Conservation (phyloP, 352 stramenopile genomes). For the Globisporangium canariense region DNA sequence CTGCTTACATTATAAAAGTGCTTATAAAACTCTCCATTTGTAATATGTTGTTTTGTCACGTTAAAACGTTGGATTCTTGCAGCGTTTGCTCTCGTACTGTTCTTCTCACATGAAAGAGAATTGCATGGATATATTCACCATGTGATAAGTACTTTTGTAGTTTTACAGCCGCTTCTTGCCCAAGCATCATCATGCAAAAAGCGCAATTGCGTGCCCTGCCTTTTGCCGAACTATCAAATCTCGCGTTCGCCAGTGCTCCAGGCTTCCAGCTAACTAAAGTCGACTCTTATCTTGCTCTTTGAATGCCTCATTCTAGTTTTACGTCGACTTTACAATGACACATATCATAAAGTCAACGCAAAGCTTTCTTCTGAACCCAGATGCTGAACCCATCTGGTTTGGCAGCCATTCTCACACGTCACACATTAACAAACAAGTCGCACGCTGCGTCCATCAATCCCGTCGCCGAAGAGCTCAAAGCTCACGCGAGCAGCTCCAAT, state of each 20-base stretch:
- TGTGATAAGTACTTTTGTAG: no score
- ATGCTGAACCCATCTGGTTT: background rate
- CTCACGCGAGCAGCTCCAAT: background rate
- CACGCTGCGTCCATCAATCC: background rate
- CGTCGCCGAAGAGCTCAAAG: background rate
- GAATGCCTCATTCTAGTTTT: background rate
- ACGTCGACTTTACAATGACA: background rate
- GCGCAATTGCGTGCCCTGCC: background rate
- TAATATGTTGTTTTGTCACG: no score
- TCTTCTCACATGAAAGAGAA: no score
- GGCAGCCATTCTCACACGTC: background rate
- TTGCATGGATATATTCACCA: no score
- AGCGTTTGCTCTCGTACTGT: no score
- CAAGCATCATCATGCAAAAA: no score
- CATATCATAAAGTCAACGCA: background rate
- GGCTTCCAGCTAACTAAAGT: background rate
- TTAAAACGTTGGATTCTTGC: no score
- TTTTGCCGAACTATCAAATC: background rate
- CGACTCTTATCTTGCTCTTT: background rate
- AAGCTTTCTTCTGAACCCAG: background rate
- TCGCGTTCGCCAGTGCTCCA: background rate
- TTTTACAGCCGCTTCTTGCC: no score
- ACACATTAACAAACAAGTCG: background rate
- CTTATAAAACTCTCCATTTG: no score
- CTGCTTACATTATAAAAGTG: no score